Base-by-base conservation (phyloP, 352 stramenopile genomes). In the Phytophthora vignae region DNA sequence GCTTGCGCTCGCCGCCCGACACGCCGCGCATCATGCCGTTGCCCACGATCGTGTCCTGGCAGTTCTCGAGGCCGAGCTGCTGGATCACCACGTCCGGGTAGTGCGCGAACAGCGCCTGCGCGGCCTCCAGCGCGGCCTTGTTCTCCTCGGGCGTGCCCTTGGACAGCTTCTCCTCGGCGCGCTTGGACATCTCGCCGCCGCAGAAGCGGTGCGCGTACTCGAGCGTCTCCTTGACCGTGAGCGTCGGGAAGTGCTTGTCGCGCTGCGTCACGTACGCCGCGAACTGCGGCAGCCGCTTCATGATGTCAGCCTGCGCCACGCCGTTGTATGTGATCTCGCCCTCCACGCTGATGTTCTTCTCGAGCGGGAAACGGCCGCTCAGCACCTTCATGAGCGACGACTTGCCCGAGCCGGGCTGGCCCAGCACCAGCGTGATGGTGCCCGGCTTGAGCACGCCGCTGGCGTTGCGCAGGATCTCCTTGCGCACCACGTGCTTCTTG, bases 181-280 rank as follows among this genome's bases (percentile, higher is more conserved):
- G 59, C 61, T 79, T 67, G 14, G 70, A 71, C 36, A 83, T 44
- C 14, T 68, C 64, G 12, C 65, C 64, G 19, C 69, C 79, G 36
- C 88, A 90, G 69, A 88, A 97, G 62, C 91, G 81, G 72, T 94
- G 91, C 25, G 94, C 77, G 79, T 57, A 70, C 55, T 75, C 50
- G 19, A 75, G 68, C 25, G 68, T 75, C 57, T 75, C 62, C 44
- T 75, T 67, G 6, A 75, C 68, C 3, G 62, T 71, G 12, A 74
- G 61, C 22, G 22, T 25, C 22, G 22, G 22, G 22, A 25, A 25
- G 22, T 25, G 22, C 22, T 25, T 25, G 22, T 98, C 93, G 19
- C 79, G 72, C 62, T 86, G 81, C 2, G 64, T 78, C 36, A 85
- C 78, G 63, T 88, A 85, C 2, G 77, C 67, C 44, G 78, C 66